Conservation (phyloP, 169 alveolate species). For the Plasmodium vinckei region DNA sequence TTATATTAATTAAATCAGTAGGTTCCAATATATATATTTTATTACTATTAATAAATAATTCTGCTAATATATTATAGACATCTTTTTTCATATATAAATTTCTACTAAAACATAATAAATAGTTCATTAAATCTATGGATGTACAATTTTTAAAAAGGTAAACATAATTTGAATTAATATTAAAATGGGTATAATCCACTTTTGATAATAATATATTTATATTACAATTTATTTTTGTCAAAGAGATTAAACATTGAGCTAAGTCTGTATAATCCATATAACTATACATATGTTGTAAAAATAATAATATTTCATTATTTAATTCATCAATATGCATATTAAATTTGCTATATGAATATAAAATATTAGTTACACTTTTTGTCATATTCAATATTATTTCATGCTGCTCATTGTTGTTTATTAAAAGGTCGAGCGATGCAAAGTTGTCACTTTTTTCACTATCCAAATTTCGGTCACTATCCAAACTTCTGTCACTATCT, state of each 20-base stretch:
- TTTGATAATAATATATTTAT: conserved; percentile 42
- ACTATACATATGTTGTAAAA: conserved; percentile 44
- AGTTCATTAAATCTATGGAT: conserved; percentile 52
- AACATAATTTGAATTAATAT: conserved; percentile 2
- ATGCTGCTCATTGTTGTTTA: not conserved
- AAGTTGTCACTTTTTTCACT: not conserved
- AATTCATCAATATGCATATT: conserved; percentile 62
- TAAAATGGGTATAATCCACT: conserved; percentile 17
- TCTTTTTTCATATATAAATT: conserved; percentile 44
- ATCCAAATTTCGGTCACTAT: not conserved
- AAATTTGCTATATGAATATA: conserved; percentile 57
- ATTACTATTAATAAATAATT: conserved; percentile 4
- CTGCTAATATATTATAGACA: conserved; percentile 37
- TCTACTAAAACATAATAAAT: conserved; percentile 24
- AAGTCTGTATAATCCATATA: conserved; percentile 38
- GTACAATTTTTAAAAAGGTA: conserved; percentile 23
- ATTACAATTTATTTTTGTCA: conserved; percentile 51
- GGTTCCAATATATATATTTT: conserved; percentile 31
- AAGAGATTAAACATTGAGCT: conserved; percentile 50
- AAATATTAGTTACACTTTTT: conserved; percentile 21
- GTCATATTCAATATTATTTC: conserved; percentile 10
- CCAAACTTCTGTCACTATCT: not conserved
- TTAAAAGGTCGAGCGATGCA: not conserved
- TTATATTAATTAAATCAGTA: conserved; percentile 46
- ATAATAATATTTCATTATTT: conserved; percentile 57